Conservation (phyloP, 2,329 filamentous ascomycete species). For the Ophiostoma novo-ulmi region DNA sequence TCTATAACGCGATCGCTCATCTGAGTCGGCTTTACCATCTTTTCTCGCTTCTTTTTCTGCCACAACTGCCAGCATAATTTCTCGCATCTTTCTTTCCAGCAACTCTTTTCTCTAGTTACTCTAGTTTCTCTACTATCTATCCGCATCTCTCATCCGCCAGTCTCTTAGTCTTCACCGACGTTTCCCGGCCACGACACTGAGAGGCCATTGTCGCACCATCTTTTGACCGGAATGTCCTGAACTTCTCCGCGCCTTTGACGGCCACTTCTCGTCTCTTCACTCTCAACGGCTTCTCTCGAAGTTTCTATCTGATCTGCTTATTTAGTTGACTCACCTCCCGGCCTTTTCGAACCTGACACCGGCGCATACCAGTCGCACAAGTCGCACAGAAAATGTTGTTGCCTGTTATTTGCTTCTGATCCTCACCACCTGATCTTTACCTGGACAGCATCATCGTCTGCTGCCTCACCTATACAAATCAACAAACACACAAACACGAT, state of each 20-base stretch:
- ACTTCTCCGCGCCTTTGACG: slow-evolving; percentile 18
- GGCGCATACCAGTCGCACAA: slow-evolving; percentile 7
- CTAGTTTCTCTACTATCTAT: not conserved
- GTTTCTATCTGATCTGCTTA: not conserved
- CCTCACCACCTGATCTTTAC: not conserved
- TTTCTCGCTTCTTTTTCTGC: not conserved
- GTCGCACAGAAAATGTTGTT: slow-evolving; percentile 21
- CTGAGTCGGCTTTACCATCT: not conserved
- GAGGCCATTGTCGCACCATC: slow-evolving; percentile 2
- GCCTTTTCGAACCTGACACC: not conserved
- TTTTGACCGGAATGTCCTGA: slow-evolving; percentile 23
- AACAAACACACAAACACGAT: not conserved
- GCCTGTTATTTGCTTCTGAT: slow-evolving; percentile 20
- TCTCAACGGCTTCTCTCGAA: not conserved
- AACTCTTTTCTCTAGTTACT: not conserved
- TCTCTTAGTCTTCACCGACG: not conserved
- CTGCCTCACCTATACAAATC: not conserved
- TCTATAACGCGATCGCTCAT: slow-evolving; percentile 4
- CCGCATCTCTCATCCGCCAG: slow-evolving; percentile 1
- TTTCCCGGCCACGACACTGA: slow-evolving; percentile 8
- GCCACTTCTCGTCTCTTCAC: not conserved
- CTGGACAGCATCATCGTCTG: not conserved
- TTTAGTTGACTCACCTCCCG: not conserved
- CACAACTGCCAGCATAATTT: slow-evolving; percentile 6
- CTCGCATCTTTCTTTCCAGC: slow-evolving; percentile 3